These are phyloP conservation scores for Diaporthe helianthi DNA, from an alignment of 2,329 filamentous ascomycete species.

Conservation along the genomic window DNA sequence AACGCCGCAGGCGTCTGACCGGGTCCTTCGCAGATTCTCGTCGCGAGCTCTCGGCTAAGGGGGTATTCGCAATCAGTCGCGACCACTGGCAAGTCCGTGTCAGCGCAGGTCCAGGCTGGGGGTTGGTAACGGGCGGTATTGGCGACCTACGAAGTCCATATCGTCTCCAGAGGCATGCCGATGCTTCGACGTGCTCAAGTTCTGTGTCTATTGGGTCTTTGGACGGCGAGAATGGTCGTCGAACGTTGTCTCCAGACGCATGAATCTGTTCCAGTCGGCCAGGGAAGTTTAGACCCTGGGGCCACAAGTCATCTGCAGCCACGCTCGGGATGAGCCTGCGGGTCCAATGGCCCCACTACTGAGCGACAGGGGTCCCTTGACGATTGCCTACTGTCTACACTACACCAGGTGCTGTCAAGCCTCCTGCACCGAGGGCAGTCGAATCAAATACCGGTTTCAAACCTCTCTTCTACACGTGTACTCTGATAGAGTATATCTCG, in stretches of 20 bases:
- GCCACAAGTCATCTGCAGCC: slow-evolving; percentile 23
- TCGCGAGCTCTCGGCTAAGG: slow-evolving; percentile 62
- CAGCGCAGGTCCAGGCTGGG: slow-evolving; percentile 21
- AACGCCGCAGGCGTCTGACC: slow-evolving; percentile 68
- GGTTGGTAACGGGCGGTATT: neutral
- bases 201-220: neutral
- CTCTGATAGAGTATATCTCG: neutral
- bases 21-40: slow-evolving; percentile 69
- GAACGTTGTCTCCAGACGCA: slow-evolving; percentile 25
- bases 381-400: too few species aligned
- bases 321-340: slow-evolving; percentile 20
- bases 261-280: slow-evolving; percentile 25
- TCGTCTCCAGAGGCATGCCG: slow-evolving; percentile 35
- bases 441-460: neutral
- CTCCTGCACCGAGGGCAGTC: neutral
- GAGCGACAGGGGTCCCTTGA: slow-evolving; percentile 16
- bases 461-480: neutral
- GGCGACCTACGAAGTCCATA: slow-evolving; percentile 36
- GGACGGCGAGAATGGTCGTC: slow-evolving; percentile 5
- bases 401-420: neutral
- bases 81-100: slow-evolving; percentile 60
- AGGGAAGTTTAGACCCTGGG: slow-evolving; percentile 17
- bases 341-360: slow-evolving; percentile 12
- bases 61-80: slow-evolving; percentile 68
- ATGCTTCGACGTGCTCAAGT: slow-evolving; percentile 17